phyloP scores from a whole-genome alignment of 495 filamentous ascomycete species.

The Neurospora sp. region DNA sequence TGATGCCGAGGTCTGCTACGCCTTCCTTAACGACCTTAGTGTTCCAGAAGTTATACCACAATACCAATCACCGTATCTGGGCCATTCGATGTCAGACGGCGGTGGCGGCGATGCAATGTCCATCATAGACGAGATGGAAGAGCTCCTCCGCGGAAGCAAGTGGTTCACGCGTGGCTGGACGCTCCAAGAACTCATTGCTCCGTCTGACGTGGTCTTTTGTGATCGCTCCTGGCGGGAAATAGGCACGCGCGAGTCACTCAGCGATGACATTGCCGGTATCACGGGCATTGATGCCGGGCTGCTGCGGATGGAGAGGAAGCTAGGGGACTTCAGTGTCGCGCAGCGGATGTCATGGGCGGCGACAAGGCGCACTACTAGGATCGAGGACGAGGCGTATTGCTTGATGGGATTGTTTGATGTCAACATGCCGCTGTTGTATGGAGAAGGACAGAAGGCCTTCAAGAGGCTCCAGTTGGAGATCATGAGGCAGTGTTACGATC shows the following conservation, averaged over 20 bases:
- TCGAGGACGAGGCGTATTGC: slow-evolving; percentile 18
- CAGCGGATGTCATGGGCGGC: slow-evolving; percentile 14
- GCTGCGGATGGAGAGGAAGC: not conserved
- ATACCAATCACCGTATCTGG: not conserved
- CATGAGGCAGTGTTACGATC: slow-evolving; percentile 7
- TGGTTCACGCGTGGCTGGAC: slow-evolving; percentile 38
- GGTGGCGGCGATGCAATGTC: not conserved
- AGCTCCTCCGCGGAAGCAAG: not conserved
- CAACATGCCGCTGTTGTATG: slow-evolving; percentile 18
- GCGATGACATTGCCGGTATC: slow-evolving; percentile 3
- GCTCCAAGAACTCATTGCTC: slow-evolving; percentile 32
- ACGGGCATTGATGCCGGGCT: slow-evolving; percentile 19
- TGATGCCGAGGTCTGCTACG: slow-evolving; percentile 22
- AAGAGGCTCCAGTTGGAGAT: slow-evolving; percentile 13
- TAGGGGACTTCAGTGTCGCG: slow-evolving; percentile 3
- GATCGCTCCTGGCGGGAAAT: slow-evolving; percentile 17
- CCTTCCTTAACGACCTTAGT: slow-evolving; percentile 19
- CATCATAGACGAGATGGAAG: not conserved
- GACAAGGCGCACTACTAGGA: slow-evolving; percentile 10
- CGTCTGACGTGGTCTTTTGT: slow-evolving; percentile 21
- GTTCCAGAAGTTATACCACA: not conserved
- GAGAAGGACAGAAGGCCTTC: slow-evolving; percentile 13
- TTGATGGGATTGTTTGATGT: slow-evolving; percentile 14
- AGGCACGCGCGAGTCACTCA: slow-evolving; percentile 11
- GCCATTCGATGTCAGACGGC: slow-evolving; percentile 13